Evolutionary conservation across 768 basidiomycete species (phyloP), one percentile per base, ranked within the genome.

Genomic region (Hygrophorus russula): DNA sequence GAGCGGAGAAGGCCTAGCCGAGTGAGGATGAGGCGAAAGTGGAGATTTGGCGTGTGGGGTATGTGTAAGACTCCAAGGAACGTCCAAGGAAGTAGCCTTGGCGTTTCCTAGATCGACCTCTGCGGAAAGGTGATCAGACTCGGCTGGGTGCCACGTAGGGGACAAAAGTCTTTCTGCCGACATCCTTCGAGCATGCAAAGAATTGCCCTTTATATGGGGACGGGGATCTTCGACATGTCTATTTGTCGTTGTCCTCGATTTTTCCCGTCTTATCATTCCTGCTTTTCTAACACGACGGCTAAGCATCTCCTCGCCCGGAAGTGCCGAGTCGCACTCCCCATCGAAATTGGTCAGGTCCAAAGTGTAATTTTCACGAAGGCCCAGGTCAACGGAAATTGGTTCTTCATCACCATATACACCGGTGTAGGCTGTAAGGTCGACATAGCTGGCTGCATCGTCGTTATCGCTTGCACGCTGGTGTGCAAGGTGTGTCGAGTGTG

Each of bases 281-380:
- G 79, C 74, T 54, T 75, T 74, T 56, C 68, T 70, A 27, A 88
- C 59, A 24, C 58, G 60, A 20, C 61, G 56, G 41, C 70, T 78
- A 18, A 88, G 61, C 46, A 62, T 58, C 7, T 55, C 63, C 51
- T 86, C 83, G 6, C 73, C 79, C 1, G 75, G 76, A 14, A 75
- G 57, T 12, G 65, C 60, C 11, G 70, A 62, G 46, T 82, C 76
- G 34, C 79, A 66, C 48, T 89, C 85, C 18, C 83, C 84, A 47
- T 87, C 82, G 53, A 85, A 89, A 53, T 85, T 80, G 4, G 83
- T 83, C 46, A 82, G 60, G 49, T 87, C 82, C 4, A 82, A 59
- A 1, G 74, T 67, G 41, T 76, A 70, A 33, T 66, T 65, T 46
- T 73, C 70, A 44, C 70, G 68, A 36, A 56, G 55, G 19, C 60